Evolutionary conservation across 2,329 filamentous ascomycete genomes (phyloP).

Genomic region (Aspergillus viridinutans): DNA sequence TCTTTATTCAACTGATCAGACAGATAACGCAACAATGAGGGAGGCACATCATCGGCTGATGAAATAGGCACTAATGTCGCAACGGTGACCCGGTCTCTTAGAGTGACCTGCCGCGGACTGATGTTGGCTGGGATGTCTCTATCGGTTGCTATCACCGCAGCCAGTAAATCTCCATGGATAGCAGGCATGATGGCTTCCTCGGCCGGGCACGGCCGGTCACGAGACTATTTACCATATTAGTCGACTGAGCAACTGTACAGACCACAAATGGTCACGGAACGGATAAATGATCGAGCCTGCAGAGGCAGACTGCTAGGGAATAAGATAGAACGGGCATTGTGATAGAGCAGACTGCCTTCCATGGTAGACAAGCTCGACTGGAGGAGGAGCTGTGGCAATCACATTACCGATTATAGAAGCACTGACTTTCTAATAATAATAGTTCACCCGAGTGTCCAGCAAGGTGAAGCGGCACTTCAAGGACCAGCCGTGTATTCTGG

Average conservation of each 20-base stretch:
- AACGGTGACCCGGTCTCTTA: slow-evolving; percentile 77
- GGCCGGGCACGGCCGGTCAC: slow-evolving; percentile 26
- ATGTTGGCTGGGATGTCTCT: slow-evolving; percentile 63
- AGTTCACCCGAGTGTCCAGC: slow-evolving; percentile 19
- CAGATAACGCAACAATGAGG: slow-evolving; percentile 69
- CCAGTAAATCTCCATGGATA: slow-evolving; percentile 32
- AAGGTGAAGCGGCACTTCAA: slow-evolving; percentile 30
- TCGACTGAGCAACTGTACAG: slow-evolving; percentile 8
- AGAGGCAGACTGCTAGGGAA: not conserved
- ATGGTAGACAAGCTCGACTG: not conserved
- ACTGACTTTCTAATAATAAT: slow-evolving; percentile 10
- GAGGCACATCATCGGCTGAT: slow-evolving; percentile 70
- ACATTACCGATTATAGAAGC: not conserved
- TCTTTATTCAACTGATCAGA: slow-evolving; percentile 82
- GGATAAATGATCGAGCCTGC: not conserved
- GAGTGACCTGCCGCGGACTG: slow-evolving; percentile 69
- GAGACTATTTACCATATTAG: slow-evolving; percentile 35
- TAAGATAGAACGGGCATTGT: not conserved
- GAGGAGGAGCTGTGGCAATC: not conserved
- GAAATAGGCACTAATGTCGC: slow-evolving; percentile 81
- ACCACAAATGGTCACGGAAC: not conserved
- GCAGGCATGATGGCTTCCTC: slow-evolving; percentile 32
- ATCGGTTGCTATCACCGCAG: slow-evolving; percentile 27
- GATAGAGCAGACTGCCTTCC: not conserved
- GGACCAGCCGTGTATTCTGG: slow-evolving; percentile 42